Base-by-base conservation (phyloP, 805 yeast genomes). In the Nakazawaea ambrosiae region DNA sequence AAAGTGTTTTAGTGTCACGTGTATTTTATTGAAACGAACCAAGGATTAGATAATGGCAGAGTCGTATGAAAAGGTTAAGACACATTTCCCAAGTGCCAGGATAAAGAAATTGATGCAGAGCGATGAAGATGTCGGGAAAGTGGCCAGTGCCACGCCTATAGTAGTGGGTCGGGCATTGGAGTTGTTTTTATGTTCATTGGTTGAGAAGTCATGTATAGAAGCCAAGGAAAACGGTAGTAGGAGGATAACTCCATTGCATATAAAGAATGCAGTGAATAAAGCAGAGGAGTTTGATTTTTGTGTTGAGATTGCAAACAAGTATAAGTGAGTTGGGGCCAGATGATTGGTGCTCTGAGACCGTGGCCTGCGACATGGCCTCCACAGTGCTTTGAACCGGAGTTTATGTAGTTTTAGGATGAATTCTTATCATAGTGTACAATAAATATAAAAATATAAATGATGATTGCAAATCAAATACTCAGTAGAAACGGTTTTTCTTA, bases 141-240 rank as follows among this genome's bases (percentile, higher is more conserved):
- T 92, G 4, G 96, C 98, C 3, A 97, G 89, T 54, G 97, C 96
- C 2, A 94, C 99, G 2, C 99, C 99, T 0, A 83, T 90, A n/a
- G 90, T 90, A 14, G 96, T 92, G 7, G 97, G 97, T 6, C 74
- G 96, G 45, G 96, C 98, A 0, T 66, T 92, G 36, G 97, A 92
- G 61, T 73, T 87, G 43, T 92, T 92, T 56, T 76, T 92, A 72
- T 86, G 95, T 35, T 77, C 92, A 38, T 68, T 92, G 39, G 95
- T 92, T 34, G 89, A 85, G 49, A 87, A 84, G 33, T 73, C 95
- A 16, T 79, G 86, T 36, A 70, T 73, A 28, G 86, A 83, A 45
- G 95, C 97, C 4, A 74, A 78, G 37, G 66, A 66, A 33, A 71
- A 76, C 42, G 92, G 90, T 10, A 78, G 80, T 12, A 81, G 83